phyloP scores from a whole-genome alignment of 2,329 filamentous ascomycete species.

The Penicillium thymicola region DNA sequence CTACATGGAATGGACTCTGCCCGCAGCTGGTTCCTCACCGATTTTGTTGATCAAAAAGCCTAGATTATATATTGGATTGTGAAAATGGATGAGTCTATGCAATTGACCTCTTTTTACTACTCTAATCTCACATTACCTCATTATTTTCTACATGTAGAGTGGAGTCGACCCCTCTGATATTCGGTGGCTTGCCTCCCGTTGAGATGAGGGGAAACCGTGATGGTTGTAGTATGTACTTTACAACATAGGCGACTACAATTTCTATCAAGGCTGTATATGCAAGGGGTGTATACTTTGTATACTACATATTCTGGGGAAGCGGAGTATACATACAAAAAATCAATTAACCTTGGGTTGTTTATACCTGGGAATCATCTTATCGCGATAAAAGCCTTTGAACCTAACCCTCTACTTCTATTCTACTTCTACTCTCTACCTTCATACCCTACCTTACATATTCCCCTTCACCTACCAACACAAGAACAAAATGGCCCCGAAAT shows the following conservation, averaged over 20 bases:
- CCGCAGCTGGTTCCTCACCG: constrained; percentile 18
- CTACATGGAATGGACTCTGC: constrained; percentile 5
- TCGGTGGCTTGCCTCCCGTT: constrained; percentile 14
- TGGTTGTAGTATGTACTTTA: neutral
- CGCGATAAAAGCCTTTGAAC: neutral
- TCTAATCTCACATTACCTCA: neutral
- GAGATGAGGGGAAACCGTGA: neutral
- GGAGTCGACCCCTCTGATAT: constrained; percentile 15
- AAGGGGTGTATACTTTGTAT: neutral
- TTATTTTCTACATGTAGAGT: neutral
- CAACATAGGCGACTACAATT: neutral
- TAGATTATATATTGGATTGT: constrained; percentile 6
- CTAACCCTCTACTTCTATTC: neutral
- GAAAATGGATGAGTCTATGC: neutral
- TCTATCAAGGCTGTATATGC: neutral
- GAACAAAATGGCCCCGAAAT: constrained; percentile 15
- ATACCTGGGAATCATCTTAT: neutral
- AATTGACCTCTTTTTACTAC: neutral
- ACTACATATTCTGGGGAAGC: neutral
- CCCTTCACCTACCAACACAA: neutral
- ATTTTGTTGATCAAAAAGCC: constrained; percentile 9
- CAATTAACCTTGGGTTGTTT: neutral
- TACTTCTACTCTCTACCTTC: neutral
- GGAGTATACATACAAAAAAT: neutral
- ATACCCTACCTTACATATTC: neutral